A percentile compares a stretch with the other conserved stretches of the same genome.
These are phyloP conservation scores for Tolypocladium capitatum DNA, from an alignment of 2,329 filamentous ascomycete species.

Conservation along the genomic window DNA sequence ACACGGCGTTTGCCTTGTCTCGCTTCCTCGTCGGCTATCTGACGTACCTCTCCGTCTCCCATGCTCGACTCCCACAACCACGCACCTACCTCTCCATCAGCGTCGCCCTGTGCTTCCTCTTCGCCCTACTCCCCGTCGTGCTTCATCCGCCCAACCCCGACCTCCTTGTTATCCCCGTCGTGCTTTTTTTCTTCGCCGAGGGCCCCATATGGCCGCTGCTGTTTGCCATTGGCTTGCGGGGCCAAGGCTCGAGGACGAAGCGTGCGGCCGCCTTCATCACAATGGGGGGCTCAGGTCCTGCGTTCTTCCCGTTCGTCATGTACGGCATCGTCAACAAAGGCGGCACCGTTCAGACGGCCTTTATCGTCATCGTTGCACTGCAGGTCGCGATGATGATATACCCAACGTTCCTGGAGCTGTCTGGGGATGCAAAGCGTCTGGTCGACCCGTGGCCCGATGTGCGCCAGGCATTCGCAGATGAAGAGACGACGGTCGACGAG, in stretches of 20 bases:
- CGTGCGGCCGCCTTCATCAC: slow-evolving; percentile 66
- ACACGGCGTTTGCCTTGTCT: slow-evolving; percentile 59
- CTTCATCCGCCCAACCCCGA: slow-evolving; percentile 32
- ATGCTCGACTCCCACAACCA: slow-evolving; percentile 45
- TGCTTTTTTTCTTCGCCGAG: slow-evolving; percentile 68
- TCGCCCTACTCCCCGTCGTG: slow-evolving; percentile 33
- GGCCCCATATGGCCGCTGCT: slow-evolving; percentile 74
- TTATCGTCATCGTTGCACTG: slow-evolving; percentile 46
- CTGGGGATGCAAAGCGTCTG: slow-evolving; percentile 31
- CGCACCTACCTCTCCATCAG: slow-evolving; percentile 56
- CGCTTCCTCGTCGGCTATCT: slow-evolving; percentile 55
- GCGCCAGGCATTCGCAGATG: slow-evolving; percentile 9
- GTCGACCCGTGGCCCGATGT: slow-evolving; percentile 21
- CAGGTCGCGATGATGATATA: slow-evolving; percentile 33
- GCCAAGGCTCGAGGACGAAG: slow-evolving; percentile 70
- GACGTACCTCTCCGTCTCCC: slow-evolving; percentile 41
- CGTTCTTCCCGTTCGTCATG: slow-evolving; percentile 61
- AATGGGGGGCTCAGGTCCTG: slow-evolving; percentile 60
- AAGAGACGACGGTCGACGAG: slow-evolving; percentile 6
- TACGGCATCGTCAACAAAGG: slow-evolving; percentile 50
- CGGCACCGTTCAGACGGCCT: slow-evolving; percentile 50
- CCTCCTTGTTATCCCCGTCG: slow-evolving; percentile 44
- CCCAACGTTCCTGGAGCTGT: slow-evolving; percentile 33
- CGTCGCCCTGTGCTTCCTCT: slow-evolving; percentile 46
- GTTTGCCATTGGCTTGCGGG: slow-evolving; percentile 65